Percentiles rank a stretch among this genome's conserved stretches.
These are phyloP conservation scores for Aureobasidium sp. DNA, from an alignment of 2,329 filamentous ascomycete genomes.

Conservation along the genomic window DNA sequence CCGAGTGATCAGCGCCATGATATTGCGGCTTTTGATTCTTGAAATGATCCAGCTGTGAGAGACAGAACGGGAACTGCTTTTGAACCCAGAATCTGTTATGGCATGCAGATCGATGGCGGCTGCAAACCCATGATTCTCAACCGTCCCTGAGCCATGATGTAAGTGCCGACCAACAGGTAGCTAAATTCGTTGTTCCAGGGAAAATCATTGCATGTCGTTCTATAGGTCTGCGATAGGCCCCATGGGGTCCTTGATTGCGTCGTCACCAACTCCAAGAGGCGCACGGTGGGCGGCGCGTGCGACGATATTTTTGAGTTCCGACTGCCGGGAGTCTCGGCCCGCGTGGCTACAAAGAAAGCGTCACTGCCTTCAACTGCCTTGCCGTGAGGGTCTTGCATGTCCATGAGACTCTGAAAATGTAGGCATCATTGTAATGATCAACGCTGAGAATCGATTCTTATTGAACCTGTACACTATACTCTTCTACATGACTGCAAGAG, in stretches of 20 bases:
- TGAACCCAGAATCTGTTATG: too few relatives aligned
- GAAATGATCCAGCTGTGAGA: neutral
- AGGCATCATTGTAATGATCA: neutral
- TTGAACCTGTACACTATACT: too few relatives aligned
- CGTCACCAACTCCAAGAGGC: neutral
- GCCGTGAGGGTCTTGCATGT: neutral
- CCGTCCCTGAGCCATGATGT: neutral
- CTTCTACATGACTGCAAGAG: too few relatives aligned
- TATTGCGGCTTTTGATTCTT: neutral
- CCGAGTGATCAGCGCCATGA: too few relatives aligned
- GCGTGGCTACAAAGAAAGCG: neutral
- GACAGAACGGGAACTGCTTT: neutral
- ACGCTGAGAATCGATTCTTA: neutral
- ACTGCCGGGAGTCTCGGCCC: neutral
- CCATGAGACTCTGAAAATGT: neutral
- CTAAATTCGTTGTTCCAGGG: neutral
- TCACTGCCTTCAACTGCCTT: neutral
- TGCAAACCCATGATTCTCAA: neutral
- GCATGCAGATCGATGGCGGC: too few relatives aligned
- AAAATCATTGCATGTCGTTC: neutral
- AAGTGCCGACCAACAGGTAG: neutral
- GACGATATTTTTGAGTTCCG: neutral
- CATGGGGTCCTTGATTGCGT: neutral
- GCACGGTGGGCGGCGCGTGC: neutral
- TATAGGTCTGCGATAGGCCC: neutral